phyloP scores from a whole-genome alignment of 352 stramenopile genomes.

The Globisporangium recalcitrans region DNA sequence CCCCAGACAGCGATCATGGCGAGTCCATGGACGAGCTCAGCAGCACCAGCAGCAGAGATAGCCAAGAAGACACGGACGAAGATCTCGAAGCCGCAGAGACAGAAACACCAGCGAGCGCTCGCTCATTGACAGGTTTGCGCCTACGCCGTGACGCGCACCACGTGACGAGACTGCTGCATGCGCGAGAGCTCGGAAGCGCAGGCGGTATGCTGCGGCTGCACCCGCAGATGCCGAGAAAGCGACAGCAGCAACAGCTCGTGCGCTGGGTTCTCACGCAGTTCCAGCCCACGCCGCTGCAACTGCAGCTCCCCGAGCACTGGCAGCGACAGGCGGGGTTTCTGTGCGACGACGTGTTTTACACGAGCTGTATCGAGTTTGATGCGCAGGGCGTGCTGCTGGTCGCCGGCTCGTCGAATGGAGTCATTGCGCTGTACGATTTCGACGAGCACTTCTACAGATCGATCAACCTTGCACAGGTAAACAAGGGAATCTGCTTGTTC shows the following conservation, averaged over 20 bases:
- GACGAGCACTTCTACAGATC: constrained; percentile 65
- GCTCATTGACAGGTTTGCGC: neutral
- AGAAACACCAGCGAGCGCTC: neutral
- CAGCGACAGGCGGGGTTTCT: constrained; percentile 28
- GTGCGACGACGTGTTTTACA: constrained; percentile 34
- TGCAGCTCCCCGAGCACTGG: constrained; percentile 42
- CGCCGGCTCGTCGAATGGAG: constrained; percentile 55
- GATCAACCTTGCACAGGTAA: constrained; percentile 47
- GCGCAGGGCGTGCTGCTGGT: constrained; percentile 57
- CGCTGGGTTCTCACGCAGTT: constrained; percentile 55
- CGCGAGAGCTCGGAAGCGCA: constrained; percentile 32
- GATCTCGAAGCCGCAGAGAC: neutral
- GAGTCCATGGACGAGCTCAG: constrained; percentile 17
- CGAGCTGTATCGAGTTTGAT: constrained; percentile 71
- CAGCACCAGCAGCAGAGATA: neutral
- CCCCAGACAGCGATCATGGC: constrained; percentile 4
- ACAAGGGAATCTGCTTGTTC: too few species aligned
- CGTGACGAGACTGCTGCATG: constrained; percentile 31
- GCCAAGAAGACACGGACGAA: neutral
- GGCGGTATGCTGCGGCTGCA: constrained; percentile 17
- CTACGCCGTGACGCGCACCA: constrained; percentile 21
- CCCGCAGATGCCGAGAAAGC: constrained; percentile 23
- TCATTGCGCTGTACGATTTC: constrained; percentile 75
- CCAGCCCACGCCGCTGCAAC: constrained; percentile 31
- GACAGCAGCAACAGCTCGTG: constrained; percentile 42